Evolutionary conservation across 176 grass and related monocot species (phyloP).

Genomic region (Aechmea fasciata): DNA sequence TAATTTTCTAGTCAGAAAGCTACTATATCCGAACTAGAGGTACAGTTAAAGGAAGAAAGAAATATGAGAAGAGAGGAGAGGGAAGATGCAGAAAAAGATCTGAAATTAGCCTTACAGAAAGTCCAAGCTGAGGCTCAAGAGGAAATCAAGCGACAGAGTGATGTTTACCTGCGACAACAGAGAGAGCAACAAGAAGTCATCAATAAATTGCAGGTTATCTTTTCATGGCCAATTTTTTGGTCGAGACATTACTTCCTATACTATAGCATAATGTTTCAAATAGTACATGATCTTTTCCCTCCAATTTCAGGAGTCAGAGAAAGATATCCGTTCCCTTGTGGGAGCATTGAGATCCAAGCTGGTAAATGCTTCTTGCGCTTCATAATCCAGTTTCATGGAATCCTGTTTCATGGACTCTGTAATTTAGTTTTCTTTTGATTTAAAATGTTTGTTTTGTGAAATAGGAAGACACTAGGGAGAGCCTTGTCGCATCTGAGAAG

Average conservation of each 20-base stretch:
- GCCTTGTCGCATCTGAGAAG: slow-evolving; percentile 81
- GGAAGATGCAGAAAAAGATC: slow-evolving; percentile 61
- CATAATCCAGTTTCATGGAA: neutral
- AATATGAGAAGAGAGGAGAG: slow-evolving; percentile 85
- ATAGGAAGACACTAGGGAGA: slow-evolving; percentile 83
- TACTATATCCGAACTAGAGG: slow-evolving; percentile 74
- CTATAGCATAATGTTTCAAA: neutral
- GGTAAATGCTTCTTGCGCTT: slow-evolving; percentile 33
- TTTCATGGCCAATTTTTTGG: slow-evolving; percentile 22
- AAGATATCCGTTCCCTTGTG: slow-evolving; percentile 62
- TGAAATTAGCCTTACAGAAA: slow-evolving; percentile 80
- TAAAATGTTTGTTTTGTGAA: slow-evolving; percentile 20
- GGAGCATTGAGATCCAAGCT: slow-evolving; percentile 88
- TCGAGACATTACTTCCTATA: slow-evolving; percentile 4
- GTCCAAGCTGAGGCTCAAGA: slow-evolving; percentile 54
- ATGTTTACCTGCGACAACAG: slow-evolving; percentile 62
- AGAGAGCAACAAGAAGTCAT: slow-evolving; percentile 88
- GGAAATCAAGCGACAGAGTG: slow-evolving; percentile 61
- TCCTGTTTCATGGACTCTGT: no score
- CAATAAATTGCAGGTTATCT: slow-evolving; percentile 70
- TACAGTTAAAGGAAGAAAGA: slow-evolving; percentile 73
- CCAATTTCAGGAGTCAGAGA: slow-evolving; percentile 70
- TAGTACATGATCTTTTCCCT: slow-evolving; percentile 13
- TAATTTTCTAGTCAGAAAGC: slow-evolving; percentile 68
- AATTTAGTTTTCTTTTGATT: neutral